Conservation (phyloP, 164 flowering plant genomes). For the Berberis thunbergii region DNA sequence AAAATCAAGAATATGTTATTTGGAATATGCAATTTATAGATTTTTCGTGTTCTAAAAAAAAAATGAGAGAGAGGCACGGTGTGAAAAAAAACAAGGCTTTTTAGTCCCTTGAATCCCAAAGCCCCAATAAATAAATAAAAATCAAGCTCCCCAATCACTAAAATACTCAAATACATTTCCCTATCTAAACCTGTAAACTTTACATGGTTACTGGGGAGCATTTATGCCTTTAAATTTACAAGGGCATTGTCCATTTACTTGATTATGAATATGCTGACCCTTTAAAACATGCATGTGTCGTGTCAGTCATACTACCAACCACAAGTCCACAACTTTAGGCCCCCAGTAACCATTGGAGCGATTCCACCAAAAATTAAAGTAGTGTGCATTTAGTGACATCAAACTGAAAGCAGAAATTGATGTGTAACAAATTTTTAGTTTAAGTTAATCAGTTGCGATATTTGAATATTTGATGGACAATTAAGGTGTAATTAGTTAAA, state of each 20-base stretch:
- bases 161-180: no score
- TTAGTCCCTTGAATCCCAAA: no score
- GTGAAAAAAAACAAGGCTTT: no score
- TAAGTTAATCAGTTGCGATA: background rate
- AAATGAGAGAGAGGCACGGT: no score
- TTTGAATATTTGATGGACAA: background rate
- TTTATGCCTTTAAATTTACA: background rate
- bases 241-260: background rate
- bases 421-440: background rate
- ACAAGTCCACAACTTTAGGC: background rate
- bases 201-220: background rate
- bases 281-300: background rate
- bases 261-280: conserved; percentile 1
- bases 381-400: background rate
- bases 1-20: no score
- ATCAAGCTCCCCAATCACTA: no score
- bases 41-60: no score
- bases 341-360: background rate
- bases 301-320: background rate
- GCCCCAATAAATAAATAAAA: no score
- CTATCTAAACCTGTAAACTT: no score
- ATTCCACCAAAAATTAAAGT: conserved; percentile 1
- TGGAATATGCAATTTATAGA: no score
- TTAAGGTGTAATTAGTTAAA: background rate
- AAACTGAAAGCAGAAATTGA: background rate